Evolutionary conservation across 345 rosid species (phyloP), one percentile per base, ranked within the genome.

Genomic region (Pelargonium nanum): DNA sequence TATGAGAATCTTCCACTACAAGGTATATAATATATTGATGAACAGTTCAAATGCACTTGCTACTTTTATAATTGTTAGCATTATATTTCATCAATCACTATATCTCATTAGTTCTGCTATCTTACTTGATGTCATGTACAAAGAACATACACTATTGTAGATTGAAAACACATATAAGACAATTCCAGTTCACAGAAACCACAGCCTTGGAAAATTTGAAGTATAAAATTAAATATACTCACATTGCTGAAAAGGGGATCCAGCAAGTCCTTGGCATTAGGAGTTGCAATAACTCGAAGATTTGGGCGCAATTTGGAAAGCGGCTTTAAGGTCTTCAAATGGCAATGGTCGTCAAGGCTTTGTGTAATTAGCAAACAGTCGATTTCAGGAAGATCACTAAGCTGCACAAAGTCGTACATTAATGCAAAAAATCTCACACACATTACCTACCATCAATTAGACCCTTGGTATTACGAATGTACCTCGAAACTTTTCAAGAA

Each of bases 301-400:
- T 61, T 72, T 15, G 91, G 88, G 58, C 55, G 74, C 78, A 64
- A 78, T 67, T 80, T 55, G 5, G 96, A 87, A 52, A 87, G 81
- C 19, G 89, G 96, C 66, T 71, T 80, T 28, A 89, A 72, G 44
- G 95, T 87, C 75, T 81, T 92, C 67, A 92, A 69, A 70, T 89
- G 96, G 73, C 96, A 89, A 69, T 92, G 96, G 63, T 92, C 96
- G 71, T 92, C 96, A 54, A 87, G 95, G 80, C 96, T 89, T 82
- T 92, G 96, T 15, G 93, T 87, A 26, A 92, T 89, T 73, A 89
- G 75, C n/a, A 92, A 62, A 65, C 82, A 85, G 72, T 92, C 95
- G 64, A 87, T 61, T 69, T 75, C 69, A 69, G 87, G 93, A 75
- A 88, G 82, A 78, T 88, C 90, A 71, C 77, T 78, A 62, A 92